phyloP scores from a whole-genome alignment of 176 grass and related monocot genomes.

The Elymus sibiricus region DNA sequence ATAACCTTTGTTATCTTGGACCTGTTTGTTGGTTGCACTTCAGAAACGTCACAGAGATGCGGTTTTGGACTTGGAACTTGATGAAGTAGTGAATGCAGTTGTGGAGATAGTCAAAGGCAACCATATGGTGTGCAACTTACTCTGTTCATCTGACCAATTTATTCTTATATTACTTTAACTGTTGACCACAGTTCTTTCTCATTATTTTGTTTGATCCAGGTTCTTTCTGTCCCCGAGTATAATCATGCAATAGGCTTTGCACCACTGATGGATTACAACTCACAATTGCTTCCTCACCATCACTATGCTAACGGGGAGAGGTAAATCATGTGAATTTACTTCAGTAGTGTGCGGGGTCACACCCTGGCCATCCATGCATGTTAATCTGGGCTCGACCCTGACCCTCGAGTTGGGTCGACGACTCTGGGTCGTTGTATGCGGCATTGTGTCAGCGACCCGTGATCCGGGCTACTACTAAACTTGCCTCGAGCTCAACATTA shows the following conservation, averaged over 20 bases:
- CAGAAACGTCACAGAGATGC: conserved; percentile 69
- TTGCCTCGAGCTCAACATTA: background rate
- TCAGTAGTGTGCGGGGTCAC: too few relatives aligned
- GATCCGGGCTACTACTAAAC: too few relatives aligned
- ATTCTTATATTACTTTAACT: background rate
- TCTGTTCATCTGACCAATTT: background rate
- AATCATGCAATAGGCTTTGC: conserved; percentile 77
- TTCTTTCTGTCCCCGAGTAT: conserved; percentile 88
- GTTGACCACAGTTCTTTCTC: background rate
- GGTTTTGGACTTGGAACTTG: conserved; percentile 61
- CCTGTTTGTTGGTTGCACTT: conserved; percentile 25
- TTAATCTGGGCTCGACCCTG: too few relatives aligned
- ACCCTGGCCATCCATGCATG: too few relatives aligned
- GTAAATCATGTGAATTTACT: conserved; percentile 32
- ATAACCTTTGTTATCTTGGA: background rate
- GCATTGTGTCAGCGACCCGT: too few relatives aligned
- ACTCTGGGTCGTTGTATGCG: too few relatives aligned
- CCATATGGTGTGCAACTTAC: conserved; percentile 59
- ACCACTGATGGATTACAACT: conserved; percentile 82
- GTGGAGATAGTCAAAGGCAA: conserved; percentile 88
- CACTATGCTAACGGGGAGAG: conserved; percentile 67
- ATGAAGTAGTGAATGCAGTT: conserved; percentile 73
- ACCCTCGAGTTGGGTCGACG: too few relatives aligned
- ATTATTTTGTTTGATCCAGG: conserved; percentile 39
- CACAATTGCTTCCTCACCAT: conserved; percentile 54